Base-by-base conservation (phyloP, 306 rosid species). In the Pyrus pyrifolia region DNA sequence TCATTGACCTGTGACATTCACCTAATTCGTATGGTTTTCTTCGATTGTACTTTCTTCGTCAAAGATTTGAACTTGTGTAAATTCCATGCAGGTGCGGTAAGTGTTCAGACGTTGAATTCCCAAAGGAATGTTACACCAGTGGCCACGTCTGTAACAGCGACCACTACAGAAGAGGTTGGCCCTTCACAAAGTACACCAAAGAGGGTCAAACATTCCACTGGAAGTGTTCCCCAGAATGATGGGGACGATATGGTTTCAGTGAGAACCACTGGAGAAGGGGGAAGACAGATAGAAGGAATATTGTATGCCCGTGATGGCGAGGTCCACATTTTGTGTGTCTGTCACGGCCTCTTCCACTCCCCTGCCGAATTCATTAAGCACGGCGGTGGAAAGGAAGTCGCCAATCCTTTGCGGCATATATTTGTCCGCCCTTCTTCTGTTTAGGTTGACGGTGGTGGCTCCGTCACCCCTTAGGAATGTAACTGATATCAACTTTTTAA, bases 321-420 rank as follows among this genome's bases (percentile, higher is more conserved):
- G 76, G 86, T 90, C 18, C 80, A 73, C 53, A 89, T 93, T 27
- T 83, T 85, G 2, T 93, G 96, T 75, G 87, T 83, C 70, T 92
- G 96, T 79, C 97, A 92, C 83, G 96, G 91, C 1, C 73, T 72
- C 46, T 90, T 90, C 49, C 87, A 86, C 62, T 68, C 96, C 40
- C 92, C 92, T 0, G 82, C 86, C 0, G 96, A 87, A 76, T 92
- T 92, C 23, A 86, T 92, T 44, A 83, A 70, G 61, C 93, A 90
- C 64, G 93, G 91, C 2, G 93, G 91, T 6, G 93, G 90, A 30
- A 76, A 8, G n/a, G 85, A 83, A 11, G 87, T 85, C 38, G 82
- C 53, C 1, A 84, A 93, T 67, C 94, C 96, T 21, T 81, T 90
- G 93, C 82, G 72, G 76, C 93, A 74, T 70, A 93, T 93, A 68